A percentile compares a stretch with the other conserved stretches of the same genome.
Evolutionary conservation across 2,329 filamentous ascomycete genomes (phyloP).

Genomic region (Epichloe festucae): DNA sequence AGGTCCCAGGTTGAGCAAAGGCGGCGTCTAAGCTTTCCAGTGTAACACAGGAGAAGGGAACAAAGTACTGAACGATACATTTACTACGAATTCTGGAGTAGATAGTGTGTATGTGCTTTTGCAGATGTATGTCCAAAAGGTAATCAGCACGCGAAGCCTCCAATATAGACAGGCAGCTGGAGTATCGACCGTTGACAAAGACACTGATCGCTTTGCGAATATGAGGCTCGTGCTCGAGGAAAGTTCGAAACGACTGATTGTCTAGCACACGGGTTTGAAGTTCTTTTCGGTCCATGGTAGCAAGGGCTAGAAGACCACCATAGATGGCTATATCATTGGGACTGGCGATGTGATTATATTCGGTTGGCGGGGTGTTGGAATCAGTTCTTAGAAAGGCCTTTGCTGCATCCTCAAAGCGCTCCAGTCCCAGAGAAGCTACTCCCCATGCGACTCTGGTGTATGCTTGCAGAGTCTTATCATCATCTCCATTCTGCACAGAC

Average conservation of each 20-base stretch:
- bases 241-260: conserved; percentile 67
- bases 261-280: conserved; percentile 68
- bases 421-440: conserved; percentile 34
- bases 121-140: conserved; percentile 77
- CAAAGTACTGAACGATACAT: conserved; percentile 85
- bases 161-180: conserved; percentile 68
- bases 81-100: conserved; percentile 72
- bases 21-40: conserved; percentile 64
- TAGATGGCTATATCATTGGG: conserved; percentile 87
- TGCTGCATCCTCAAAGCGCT: conserved; percentile 50
- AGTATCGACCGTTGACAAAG: conserved; percentile 86
- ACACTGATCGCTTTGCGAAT: conserved; percentile 80
- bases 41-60: conserved; percentile 80
- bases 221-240: conserved; percentile 86
- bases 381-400: conserved; percentile 54
- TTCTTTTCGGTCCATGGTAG: conserved; percentile 70
- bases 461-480: conserved; percentile 31
- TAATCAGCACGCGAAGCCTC: conserved; percentile 76
- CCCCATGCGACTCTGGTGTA: conserved; percentile 41
- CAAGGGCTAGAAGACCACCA: conserved; percentile 78
- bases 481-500: conserved; percentile 32
- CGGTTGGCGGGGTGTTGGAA: conserved; percentile 31
- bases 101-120: conserved; percentile 56
- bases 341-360: conserved; percentile 60
- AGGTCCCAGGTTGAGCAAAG: conserved; percentile 51